These are phyloP conservation scores for Moricandia arvensis DNA, from an alignment of 345 rosid genomes.

Conservation along the genomic window DNA sequence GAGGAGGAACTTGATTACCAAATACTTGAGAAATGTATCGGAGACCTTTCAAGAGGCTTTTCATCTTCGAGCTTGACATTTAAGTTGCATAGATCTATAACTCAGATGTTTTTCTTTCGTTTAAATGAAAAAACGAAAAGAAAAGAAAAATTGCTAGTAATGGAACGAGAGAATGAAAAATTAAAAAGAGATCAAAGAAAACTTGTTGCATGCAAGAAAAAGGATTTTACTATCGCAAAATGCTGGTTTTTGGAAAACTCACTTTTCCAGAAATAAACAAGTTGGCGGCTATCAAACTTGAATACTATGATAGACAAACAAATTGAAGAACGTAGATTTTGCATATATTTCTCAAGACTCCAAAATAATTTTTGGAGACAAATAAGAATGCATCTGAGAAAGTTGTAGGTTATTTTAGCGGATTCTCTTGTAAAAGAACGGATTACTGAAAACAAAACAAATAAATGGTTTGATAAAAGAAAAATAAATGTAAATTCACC, in stretches of 20 bases:
- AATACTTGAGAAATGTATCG: constrained; percentile 79
- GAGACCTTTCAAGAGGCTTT: constrained; percentile 72
- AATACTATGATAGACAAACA: background rate
- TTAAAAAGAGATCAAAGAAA: background rate
- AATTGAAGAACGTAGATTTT: background rate
- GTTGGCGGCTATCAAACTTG: background rate
- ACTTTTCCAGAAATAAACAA: background rate
- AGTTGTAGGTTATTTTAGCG: background rate
- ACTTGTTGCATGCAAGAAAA: constrained; percentile 19
- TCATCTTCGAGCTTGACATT: constrained; percentile 71
- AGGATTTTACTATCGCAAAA: background rate
- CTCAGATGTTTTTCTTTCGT: background rate
- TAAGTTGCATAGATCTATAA: constrained; percentile 17
- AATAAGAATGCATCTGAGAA: constrained; percentile 25
- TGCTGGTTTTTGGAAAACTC: constrained; percentile 4
- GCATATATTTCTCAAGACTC: constrained; percentile 6
- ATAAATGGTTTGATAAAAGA: background rate
- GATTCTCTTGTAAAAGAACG: constrained; percentile 5
- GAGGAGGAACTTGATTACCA: constrained; percentile 40
- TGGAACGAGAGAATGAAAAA: background rate
- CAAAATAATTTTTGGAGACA: background rate
- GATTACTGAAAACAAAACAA: background rate
- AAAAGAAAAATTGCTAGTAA: background rate
- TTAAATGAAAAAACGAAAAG: background rate
- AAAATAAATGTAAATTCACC: background rate